Base-by-base conservation (phyloP, 2,329 filamentous ascomycete genomes). In the Penicillium aurantiogriseum region DNA sequence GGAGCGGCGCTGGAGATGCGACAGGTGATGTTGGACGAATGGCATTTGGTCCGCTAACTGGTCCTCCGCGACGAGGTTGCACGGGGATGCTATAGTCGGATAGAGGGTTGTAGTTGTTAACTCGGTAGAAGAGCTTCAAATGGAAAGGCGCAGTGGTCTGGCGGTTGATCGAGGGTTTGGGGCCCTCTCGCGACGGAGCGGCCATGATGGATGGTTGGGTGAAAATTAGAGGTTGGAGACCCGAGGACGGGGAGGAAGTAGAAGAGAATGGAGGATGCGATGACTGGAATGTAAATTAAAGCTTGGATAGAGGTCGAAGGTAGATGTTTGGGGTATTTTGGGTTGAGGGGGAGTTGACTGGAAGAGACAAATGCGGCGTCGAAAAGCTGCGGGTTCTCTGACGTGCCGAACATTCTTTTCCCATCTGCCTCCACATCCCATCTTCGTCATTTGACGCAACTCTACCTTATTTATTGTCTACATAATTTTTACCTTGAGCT, bases 121-220 rank as follows among this genome's bases (percentile, higher is more conserved):
- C 85, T 59, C 87, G 86, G 76, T 93, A 95, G 79, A 92, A 96
- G 59, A 96, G 83, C 71, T 90, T 92, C 19, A 96, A 80, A 60
- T 93, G 84, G 76, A 96, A 96, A 6, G 92, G 92, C 3, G 89
- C 86, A 13, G 86, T 89, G 46, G 83, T 82, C 69, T 90, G 83
- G 60, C 88, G 86, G 71, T 92, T 85, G 67, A 88, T 80, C 68
- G 81, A 79, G 46, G 69, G 61, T 54, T 69, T 69, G 57, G 67
- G 54, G 59, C 64, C 65, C 52, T 71, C 69, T 66, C 64, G 61
- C 45, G 68, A 56, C 39, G 64, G 42, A 46, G 67, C 63, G 45
- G 64, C 61, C 56, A 63, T 70, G 48, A 44, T 51, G 45, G 54
- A 33, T 39, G 39, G 38, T 44, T 39, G 31, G 29, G 31, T 35